phyloP scores from a whole-genome alignment of 345 rosid genomes.

The Toxicodendron radicans region DNA sequence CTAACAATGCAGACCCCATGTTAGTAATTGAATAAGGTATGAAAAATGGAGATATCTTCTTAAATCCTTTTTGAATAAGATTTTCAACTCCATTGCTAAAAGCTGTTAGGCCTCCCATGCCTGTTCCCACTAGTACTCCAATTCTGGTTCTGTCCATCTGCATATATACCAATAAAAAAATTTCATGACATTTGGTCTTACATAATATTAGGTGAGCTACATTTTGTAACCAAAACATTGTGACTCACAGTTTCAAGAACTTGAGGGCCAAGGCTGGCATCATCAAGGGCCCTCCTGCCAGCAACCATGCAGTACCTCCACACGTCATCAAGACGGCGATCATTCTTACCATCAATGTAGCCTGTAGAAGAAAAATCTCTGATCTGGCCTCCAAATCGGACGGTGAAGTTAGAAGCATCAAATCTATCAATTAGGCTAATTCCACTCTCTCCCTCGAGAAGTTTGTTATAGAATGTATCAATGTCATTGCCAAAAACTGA shows the following conservation, averaged over 20 bases:
- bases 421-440: slow-evolving; percentile 57
- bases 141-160: slow-evolving; percentile 62
- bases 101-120: slow-evolving; percentile 65
- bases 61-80: slow-evolving; percentile 50
- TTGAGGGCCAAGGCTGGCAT: slow-evolving; percentile 50
- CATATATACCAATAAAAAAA: not conserved
- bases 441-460: slow-evolving; percentile 71
- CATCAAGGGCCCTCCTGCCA: slow-evolving; percentile 55
- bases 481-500: slow-evolving; percentile 54
- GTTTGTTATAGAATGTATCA: slow-evolving; percentile 47
- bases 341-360: slow-evolving; percentile 64
- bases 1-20: slow-evolving; percentile 66
- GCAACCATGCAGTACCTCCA: slow-evolving; percentile 75
- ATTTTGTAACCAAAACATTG: not conserved
- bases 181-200: not conserved
- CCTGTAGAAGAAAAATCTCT: slow-evolving; percentile 59
- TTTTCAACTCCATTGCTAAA: slow-evolving; percentile 54
- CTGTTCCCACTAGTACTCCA: slow-evolving; percentile 71
- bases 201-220: not conserved
- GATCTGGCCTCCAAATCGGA: slow-evolving; percentile 64
- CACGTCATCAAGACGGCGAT: slow-evolving; percentile 66
- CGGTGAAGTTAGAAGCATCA: slow-evolving; percentile 55
- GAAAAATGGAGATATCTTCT: slow-evolving; percentile 64
- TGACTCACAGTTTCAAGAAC: slow-evolving; percentile 48
- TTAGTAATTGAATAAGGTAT: slow-evolving; percentile 63